Evolutionary conservation across 202 grass and related monocot genomes (phyloP).

Genomic region (Digitaria exilis): DNA sequence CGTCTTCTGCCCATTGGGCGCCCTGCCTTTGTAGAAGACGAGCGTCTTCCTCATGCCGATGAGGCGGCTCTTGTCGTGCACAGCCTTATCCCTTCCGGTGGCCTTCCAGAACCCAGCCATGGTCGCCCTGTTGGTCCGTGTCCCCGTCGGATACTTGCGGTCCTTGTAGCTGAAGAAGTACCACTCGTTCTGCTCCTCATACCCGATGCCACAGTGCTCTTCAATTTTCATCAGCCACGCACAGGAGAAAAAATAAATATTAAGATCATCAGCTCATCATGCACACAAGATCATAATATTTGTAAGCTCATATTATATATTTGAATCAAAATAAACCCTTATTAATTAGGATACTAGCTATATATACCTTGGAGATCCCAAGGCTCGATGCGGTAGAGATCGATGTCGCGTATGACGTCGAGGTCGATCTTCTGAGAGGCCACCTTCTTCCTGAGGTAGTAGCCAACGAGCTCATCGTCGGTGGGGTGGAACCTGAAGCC

Average conservation of each 20-base stretch:
- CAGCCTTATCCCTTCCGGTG: constrained; percentile 76
- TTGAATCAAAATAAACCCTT: too few species aligned
- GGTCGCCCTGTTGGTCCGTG: constrained; percentile 82
- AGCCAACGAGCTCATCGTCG: constrained; percentile 87
- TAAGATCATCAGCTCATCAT: too few species aligned
- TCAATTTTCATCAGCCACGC: background rate
- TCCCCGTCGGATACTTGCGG: constrained; percentile 83
- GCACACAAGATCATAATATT: too few species aligned
- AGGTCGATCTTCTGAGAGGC: constrained; percentile 85
- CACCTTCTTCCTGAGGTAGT: constrained; percentile 89
- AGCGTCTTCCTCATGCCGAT: constrained; percentile 94
- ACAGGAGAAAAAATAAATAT: background rate
- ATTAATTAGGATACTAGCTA: too few species aligned
- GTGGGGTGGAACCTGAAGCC: constrained; percentile 97
- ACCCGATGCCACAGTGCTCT: constrained; percentile 76
- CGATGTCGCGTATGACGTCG: constrained; percentile 84
- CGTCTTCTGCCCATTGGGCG: constrained; percentile 80
- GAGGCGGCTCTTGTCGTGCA: constrained; percentile 65
- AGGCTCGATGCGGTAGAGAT: constrained; percentile 87
- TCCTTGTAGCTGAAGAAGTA: constrained; percentile 97
- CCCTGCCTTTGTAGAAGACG: constrained; percentile 89
- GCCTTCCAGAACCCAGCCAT: constrained; percentile 92
- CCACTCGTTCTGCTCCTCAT: constrained; percentile 85
- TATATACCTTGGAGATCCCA: constrained; percentile 90
- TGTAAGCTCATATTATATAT: too few species aligned